Percentiles rank a stretch among this genome's conserved stretches.
Conservation (phyloP, 2,329 filamentous ascomycete species). For the Hymenoscyphus salicellus region DNA sequence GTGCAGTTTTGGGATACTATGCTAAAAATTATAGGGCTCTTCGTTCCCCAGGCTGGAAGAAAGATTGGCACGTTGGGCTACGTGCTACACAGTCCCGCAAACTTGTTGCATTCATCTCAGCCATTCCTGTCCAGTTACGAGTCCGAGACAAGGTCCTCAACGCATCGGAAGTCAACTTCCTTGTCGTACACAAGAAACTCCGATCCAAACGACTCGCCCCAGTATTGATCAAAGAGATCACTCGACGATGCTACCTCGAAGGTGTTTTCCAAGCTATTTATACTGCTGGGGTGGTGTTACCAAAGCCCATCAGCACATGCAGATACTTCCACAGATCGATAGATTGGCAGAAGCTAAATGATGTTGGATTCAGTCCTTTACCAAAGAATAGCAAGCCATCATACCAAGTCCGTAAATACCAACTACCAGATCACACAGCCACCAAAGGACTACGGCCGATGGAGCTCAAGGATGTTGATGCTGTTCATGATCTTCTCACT, state of each 20-base stretch:
- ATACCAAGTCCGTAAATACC: slow-evolving; percentile 82
- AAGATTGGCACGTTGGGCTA: slow-evolving; percentile 93
- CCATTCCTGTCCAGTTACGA: slow-evolving; percentile 79
- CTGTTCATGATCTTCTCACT: slow-evolving; percentile 69
- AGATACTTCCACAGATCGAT: slow-evolving; percentile 92
- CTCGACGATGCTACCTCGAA: slow-evolving; percentile 80
- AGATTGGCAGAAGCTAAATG: slow-evolving; percentile 94
- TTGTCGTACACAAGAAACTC: slow-evolving; percentile 97
- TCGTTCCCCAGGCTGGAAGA: slow-evolving; percentile 90
- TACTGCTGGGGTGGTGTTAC: slow-evolving; percentile 86
- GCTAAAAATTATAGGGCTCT: slow-evolving; percentile 64
- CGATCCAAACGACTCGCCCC: slow-evolving; percentile 88
- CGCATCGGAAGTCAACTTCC: slow-evolving; percentile 94
- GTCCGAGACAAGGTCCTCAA: slow-evolving; percentile 73
- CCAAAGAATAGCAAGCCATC: slow-evolving; percentile 79
- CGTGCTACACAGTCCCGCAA: slow-evolving; percentile 78
- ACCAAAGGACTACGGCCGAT: slow-evolving; percentile 77
- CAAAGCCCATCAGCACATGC: slow-evolving; percentile 87
- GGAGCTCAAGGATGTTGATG: slow-evolving; percentile 72
- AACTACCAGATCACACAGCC: slow-evolving; percentile 69
- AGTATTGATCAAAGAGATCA: slow-evolving; percentile 96
- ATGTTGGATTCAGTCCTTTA: slow-evolving; percentile 88
- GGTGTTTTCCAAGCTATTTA: slow-evolving; percentile 94
- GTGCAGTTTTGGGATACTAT: neutral
- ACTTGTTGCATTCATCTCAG: slow-evolving; percentile 93